phyloP scores from a whole-genome alignment of 805 yeast species.

The Candida oleophila region DNA sequence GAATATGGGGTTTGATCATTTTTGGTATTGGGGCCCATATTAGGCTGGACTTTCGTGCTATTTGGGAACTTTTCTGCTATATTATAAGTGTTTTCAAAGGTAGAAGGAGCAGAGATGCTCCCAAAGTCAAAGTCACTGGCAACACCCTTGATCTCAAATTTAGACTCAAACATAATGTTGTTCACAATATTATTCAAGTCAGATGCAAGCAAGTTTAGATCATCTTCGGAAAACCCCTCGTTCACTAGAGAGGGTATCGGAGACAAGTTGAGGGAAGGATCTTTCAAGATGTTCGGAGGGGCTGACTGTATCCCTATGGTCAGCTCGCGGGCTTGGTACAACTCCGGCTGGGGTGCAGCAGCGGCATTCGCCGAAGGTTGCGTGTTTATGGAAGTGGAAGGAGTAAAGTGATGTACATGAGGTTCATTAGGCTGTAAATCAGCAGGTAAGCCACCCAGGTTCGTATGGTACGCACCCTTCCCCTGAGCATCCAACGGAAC shows the following conservation, averaged over 20 bases:
- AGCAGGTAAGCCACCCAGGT: too few relatives aligned
- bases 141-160: conserved; percentile 15
- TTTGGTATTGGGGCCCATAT: neutral
- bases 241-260: neutral
- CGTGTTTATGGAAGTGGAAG: too few relatives aligned
- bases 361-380: neutral
- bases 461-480: neutral
- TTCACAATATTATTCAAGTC: conserved; percentile 42
- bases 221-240: conserved; percentile 15
- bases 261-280: neutral
- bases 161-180: conserved; percentile 35
- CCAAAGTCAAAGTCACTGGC: conserved; percentile 6
- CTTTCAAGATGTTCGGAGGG: neutral
- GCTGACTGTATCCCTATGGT: neutral
- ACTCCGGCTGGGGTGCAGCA: neutral
- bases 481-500: neutral
- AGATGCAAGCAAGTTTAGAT: conserved; percentile 34
- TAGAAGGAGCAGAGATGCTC: conserved; percentile 1
- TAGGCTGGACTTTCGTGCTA: neutral
- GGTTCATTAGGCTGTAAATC: too few relatives aligned
- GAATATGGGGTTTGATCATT: neutral
- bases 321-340: neutral
- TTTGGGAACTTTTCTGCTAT: neutral
- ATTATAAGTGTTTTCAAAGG: neutral
- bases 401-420: too few relatives aligned